phyloP scores from a whole-genome alignment of 2,329 filamentous ascomycete genomes.

The Neoscytalidium dimidiatum region DNA sequence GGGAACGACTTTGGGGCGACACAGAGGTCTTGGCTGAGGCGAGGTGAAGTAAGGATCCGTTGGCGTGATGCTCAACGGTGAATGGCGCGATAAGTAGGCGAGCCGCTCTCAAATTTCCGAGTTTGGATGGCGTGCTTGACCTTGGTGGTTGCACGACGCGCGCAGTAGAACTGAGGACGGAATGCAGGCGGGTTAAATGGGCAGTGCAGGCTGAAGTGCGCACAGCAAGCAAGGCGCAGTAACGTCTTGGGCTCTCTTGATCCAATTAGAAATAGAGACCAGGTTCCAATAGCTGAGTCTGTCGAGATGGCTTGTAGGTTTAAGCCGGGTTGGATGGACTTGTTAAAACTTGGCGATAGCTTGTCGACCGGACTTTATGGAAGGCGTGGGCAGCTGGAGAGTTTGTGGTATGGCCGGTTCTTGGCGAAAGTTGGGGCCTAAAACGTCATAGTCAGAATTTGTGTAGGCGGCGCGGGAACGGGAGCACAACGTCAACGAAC shows the following conservation, averaged over 20 bases:
- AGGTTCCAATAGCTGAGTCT: not conserved
- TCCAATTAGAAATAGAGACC: not conserved
- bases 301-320: not conserved
- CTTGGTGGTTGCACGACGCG: slow-evolving; percentile 7
- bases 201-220: not conserved
- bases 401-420: not conserved
- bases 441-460: slow-evolving; percentile 1
- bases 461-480: slow-evolving; percentile 5
- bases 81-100: slow-evolving; percentile 7
- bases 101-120: not conserved
- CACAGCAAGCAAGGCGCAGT: not conserved
- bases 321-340: not conserved
- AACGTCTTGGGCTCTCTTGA: not conserved
- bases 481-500: not conserved
- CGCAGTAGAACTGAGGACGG: not conserved
- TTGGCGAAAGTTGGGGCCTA: not conserved
- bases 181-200: not conserved
- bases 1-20: not conserved
- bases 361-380: not conserved
- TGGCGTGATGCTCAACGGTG: slow-evolving; percentile 8
- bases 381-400: not conserved
- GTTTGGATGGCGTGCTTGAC: not conserved
- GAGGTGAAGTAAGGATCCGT: not conserved
- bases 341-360: not conserved
- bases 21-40: not conserved